Conservation (phyloP, 257 asterid genomes). For the Solanum sitiens region DNA sequence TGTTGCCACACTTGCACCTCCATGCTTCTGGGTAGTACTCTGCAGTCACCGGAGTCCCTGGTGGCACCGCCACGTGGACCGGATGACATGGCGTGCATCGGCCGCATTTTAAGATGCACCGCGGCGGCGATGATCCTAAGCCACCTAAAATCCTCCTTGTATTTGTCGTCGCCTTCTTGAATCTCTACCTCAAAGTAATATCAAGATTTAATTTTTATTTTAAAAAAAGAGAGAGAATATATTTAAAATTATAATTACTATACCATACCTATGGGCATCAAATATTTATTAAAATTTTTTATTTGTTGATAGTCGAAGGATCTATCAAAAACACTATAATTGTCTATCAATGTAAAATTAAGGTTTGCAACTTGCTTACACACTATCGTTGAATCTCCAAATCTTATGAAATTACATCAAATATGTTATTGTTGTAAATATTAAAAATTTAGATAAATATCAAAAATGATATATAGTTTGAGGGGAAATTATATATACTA, state of each 20-base stretch:
- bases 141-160: conserved; percentile 39
- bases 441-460: too few species aligned
- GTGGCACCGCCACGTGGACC: conserved; percentile 50
- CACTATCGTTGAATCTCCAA: too few species aligned
- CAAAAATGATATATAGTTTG: background rate
- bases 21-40: conserved; percentile 56
- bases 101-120: conserved; percentile 43
- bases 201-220: background rate
- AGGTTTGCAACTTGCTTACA: background rate
- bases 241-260: background rate
- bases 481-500: too few species aligned
- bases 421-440: background rate
- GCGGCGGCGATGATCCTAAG: conserved; percentile 55
- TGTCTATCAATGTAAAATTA: too few species aligned
- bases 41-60: conserved; percentile 42
- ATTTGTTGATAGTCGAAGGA: background rate
- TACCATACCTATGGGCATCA: background rate
- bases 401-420: too few species aligned
- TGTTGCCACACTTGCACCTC: conserved; percentile 60
- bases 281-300: too few species aligned
- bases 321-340: too few species aligned
- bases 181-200: conserved; percentile 4
- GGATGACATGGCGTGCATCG: conserved; percentile 54
- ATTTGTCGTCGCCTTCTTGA: background rate
- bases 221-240: background rate